phyloP scores from a whole-genome alignment of 176 grass and related monocot genomes.

The Aegilops speltoides region DNA sequence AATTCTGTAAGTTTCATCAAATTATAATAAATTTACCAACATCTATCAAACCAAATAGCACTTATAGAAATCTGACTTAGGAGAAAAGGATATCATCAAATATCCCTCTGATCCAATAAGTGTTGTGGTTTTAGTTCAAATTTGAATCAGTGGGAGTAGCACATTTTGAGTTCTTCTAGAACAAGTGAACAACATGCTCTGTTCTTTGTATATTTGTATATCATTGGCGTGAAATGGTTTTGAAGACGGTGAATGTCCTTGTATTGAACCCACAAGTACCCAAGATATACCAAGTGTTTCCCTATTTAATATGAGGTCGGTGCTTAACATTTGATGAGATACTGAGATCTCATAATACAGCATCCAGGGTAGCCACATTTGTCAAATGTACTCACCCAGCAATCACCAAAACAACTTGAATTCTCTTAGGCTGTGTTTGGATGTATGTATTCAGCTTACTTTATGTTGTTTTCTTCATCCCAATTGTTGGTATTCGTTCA shows the following conservation, averaged over 20 bases:
- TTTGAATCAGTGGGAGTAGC: too few species aligned
- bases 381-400: background rate
- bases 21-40: too few species aligned
- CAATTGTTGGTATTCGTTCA: background rate
- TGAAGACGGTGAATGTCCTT: background rate
- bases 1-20: too few species aligned
- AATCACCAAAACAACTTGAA: background rate
- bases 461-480: background rate
- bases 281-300: background rate
- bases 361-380: background rate
- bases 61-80: too few species aligned
- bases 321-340: background rate
- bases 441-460: background rate
- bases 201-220: background rate
- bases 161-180: background rate
- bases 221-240: background rate
- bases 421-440: background rate
- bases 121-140: too few species aligned
- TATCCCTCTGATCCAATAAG: too few species aligned
- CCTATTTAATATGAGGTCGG: too few species aligned
- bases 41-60: too few species aligned
- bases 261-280: background rate
- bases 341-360: background rate
- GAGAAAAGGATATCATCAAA: too few species aligned
- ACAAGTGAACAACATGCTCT: background rate